Evolutionary conservation across 176 grass and related monocot species (phyloP).

Genomic region (Phoenix dactylifera): DNA sequence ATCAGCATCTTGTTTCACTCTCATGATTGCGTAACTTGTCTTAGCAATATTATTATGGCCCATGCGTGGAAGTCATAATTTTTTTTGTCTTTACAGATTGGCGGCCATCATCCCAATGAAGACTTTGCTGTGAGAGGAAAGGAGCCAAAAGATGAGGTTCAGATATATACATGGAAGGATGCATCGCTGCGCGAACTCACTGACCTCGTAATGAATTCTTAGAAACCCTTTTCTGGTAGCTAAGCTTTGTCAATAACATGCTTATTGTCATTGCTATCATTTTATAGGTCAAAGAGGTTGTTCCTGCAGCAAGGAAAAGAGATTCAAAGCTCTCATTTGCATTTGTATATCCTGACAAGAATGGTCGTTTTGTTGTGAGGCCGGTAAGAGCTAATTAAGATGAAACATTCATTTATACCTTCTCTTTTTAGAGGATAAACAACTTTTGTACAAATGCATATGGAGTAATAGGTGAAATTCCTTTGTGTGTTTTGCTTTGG

Average conservation of each 20-base stretch:
- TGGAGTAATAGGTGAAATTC: too few relatives aligned
- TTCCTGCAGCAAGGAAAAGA: conserved; percentile 83
- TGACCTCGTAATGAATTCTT: conserved; percentile 52
- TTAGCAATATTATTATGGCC: too few relatives aligned
- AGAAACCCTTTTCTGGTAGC: background rate
- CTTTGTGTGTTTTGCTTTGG: too few relatives aligned
- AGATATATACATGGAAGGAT: conserved; percentile 99
- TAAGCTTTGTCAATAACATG: background rate
- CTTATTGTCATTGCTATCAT: background rate
- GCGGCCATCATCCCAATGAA: conserved; percentile 67
- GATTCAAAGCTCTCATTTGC: conserved; percentile 87
- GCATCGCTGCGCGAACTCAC: conserved; percentile 83
- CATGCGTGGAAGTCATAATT: background rate
- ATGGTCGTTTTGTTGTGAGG: conserved; percentile 81
- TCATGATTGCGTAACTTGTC: too few relatives aligned
- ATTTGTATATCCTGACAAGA: conserved; percentile 89
- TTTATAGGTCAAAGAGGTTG: conserved; percentile 92
- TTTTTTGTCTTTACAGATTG: conserved; percentile 33
- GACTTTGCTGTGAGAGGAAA: conserved; percentile 91
- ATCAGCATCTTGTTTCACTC: too few relatives aligned
- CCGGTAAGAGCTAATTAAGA: conserved; percentile 27
- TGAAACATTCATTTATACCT: too few relatives aligned
- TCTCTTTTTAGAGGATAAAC: too few relatives aligned
- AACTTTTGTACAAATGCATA: too few relatives aligned
- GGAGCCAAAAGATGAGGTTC: conserved; percentile 96